A percentile compares a stretch with the other conserved stretches of the same genome.
These are phyloP conservation scores for Malus sylvestris DNA, from an alignment of 306 rosid species.

Conservation along the genomic window DNA sequence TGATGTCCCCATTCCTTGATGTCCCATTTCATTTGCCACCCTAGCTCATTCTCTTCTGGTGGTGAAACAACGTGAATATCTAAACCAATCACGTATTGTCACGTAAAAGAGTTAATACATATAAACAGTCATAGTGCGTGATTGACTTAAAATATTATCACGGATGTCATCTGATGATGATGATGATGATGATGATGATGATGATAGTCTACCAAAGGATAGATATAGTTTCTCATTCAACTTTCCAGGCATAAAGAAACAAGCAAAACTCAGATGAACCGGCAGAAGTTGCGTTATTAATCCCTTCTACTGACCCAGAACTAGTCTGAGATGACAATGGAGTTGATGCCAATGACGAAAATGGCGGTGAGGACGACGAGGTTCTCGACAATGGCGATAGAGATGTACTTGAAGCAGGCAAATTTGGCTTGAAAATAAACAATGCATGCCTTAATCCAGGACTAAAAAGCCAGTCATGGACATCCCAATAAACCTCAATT, in stretches of 20 bases:
- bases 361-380: constrained; percentile 27
- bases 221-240: constrained; percentile 33
- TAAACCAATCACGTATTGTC: neutral
- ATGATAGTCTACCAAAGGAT: neutral
- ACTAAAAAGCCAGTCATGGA: constrained; percentile 82
- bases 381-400: constrained; percentile 30
- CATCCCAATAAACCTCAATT: constrained; percentile 87
- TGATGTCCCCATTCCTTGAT: constrained; percentile 17
- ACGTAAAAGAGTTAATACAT: too few species aligned
- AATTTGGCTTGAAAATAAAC: constrained; percentile 72
- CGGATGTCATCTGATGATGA: neutral
- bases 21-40: constrained; percentile 26
- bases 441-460: constrained; percentile 85
- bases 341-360: constrained; percentile 37
- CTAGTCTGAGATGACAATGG: constrained; percentile 44
- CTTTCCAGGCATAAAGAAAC: constrained; percentile 91
- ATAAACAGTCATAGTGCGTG: too few species aligned
- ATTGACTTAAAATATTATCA: neutral
- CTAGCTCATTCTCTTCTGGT: constrained; percentile 27
- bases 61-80: neutral
- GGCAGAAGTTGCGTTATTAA: constrained; percentile 35
- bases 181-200: constrained; percentile 23
- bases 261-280: constrained; percentile 75
- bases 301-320: constrained; percentile 50
- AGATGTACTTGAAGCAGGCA: constrained; percentile 29